Base-by-base conservation (phyloP, 345 rosid genomes). In the Eucalyptus decipiens region DNA sequence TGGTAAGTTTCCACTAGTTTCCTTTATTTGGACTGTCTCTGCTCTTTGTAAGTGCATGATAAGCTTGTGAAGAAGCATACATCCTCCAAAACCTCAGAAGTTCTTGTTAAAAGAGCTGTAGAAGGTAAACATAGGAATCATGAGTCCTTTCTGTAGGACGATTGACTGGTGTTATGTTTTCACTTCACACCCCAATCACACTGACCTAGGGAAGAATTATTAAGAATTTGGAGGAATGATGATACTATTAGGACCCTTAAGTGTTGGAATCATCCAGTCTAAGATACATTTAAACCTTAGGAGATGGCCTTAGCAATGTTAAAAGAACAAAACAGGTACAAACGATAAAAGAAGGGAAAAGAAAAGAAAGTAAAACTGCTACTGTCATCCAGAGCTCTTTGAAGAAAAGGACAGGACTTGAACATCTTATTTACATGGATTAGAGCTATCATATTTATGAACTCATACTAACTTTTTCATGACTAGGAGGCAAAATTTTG, bases 1-100 rank as follows among this genome's bases (percentile, higher is more conserved):
- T 40, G 37, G 99, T 97, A 91, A 95, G 97, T 86, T 72, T 49
- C 45, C 8, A 9, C 72, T 76, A 88, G 50, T 88, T 51, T 76
- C 83, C 49, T 88, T 80, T 21, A 21, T 28, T 52, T 34, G 42
- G 65, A 86, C 28, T 37, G 43, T 86, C 88, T 60, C 67, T 91
- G 86, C 48, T 87, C 28, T 88, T 72, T 50, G 19, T 87, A 32
- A 48, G 40, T 83, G 72, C 54, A 87, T 37, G 80, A 21, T 51
- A 60, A 62, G 49, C 87, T 86, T 30, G 45, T 85, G 87, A 85
- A 85, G 87, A 18, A n/a, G 47, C 85, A 76, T 76, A 72, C 81
- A 19, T 72, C 30, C 47, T 76, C 85, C 8, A 76, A 76, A 40
- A 40, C 47, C 85, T 40, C 85, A 11, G 47, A 40, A 34, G 42